Percentiles rank a stretch among this genome's conserved stretches.
Evolutionary conservation across 305 asterid species (phyloP).

Genomic region (Galium porrigens): DNA sequence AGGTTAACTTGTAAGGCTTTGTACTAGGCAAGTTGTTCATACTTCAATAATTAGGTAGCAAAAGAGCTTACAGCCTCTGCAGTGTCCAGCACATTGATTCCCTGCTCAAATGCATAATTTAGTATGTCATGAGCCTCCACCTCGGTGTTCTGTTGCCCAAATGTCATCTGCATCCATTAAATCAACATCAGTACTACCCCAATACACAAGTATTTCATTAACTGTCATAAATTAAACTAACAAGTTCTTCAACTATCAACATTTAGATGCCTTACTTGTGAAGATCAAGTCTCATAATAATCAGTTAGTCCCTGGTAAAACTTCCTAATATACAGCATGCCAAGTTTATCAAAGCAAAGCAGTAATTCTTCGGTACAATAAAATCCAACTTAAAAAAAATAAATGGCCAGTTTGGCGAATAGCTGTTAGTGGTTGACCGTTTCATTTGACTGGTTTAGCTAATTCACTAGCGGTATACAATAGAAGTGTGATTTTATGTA

Average conservation of each 20-base stretch:
- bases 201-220: background rate
- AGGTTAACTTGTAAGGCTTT: background rate
- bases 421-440: background rate
- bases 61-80: conserved; percentile 51
- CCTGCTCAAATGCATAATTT: conserved; percentile 57
- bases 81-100: conserved; percentile 66
- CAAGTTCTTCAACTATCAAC: background rate
- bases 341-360: background rate
- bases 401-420: too few species aligned
- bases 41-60: background rate
- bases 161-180: conserved; percentile 53
- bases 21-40: background rate
- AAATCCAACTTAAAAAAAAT: background rate
- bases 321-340: background rate
- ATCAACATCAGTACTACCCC: conserved; percentile 4
- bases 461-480: background rate
- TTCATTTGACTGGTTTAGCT: background rate
- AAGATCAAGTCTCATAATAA: background rate
- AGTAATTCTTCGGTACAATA: background rate
- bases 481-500: background rate
- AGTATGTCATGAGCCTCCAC: conserved; percentile 85
- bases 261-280: background rate
- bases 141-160: conserved; percentile 88
- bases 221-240: background rate
- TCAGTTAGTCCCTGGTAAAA: background rate